A percentile compares a stretch with the other conserved stretches of the same genome.
These are phyloP conservation scores for Fennellomyces sp. DNA, from an alignment of 371 early-diverging fungal genomes.

Conservation along the genomic window DNA sequence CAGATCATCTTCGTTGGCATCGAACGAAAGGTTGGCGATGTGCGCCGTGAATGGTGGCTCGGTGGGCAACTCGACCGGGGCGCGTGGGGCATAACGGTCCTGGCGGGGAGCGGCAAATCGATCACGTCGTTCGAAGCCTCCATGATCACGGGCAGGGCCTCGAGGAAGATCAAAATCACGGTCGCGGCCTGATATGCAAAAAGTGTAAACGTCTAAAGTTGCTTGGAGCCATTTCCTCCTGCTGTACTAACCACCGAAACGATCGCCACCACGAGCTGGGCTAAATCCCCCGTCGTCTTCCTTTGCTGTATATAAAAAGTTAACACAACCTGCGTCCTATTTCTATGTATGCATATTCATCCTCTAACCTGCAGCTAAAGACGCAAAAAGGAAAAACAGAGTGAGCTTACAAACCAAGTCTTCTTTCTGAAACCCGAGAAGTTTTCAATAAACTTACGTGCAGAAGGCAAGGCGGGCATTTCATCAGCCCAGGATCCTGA, in stretches of 20 bases:
- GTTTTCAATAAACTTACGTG: conserved; percentile 75
- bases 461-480: conserved; percentile 84
- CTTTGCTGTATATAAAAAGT: conserved; percentile 13
- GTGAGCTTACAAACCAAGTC: conserved; percentile 1
- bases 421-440: neutral
- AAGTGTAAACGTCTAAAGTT: neutral
- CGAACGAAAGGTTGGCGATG: conserved; percentile 89
- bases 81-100: conserved; percentile 39
- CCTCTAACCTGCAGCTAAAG: conserved; percentile 42
- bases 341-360: neutral
- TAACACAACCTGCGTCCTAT: neutral
- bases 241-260: conserved; percentile 14
- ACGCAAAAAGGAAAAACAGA: conserved; percentile 8
- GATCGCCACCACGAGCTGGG: conserved; percentile 14
- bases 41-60: conserved; percentile 87
- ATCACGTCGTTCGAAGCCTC: conserved; percentile 39
- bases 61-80: conserved; percentile 78
- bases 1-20: conserved; percentile 75
- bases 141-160: conserved; percentile 21
- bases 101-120: conserved; percentile 39
- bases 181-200: neutral
- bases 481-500: conserved; percentile 92
- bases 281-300: conserved; percentile 24
- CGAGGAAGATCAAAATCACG: conserved; percentile 21
- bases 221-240: neutral